Percentiles rank a stretch among this genome's conserved stretches.
Evolutionary conservation across 345 rosid genomes (phyloP).

Genomic region (Viola odorata): DNA sequence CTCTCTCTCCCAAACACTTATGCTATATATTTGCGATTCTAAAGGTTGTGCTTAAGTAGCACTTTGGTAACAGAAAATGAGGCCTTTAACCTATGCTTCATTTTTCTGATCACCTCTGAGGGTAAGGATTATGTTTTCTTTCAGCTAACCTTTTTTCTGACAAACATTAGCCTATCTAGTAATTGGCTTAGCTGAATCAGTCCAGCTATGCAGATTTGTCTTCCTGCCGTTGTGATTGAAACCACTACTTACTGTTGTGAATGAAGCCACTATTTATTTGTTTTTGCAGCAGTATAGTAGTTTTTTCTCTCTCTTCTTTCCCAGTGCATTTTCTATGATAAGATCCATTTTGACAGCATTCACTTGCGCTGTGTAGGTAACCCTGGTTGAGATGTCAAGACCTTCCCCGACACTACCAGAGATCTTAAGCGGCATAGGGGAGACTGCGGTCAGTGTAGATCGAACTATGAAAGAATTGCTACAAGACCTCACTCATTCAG

Average conservation of each 20-base stretch:
- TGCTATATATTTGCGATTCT: too few relatives aligned
- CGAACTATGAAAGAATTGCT: constrained; percentile 50
- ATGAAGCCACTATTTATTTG: background rate
- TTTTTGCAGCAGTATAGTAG: background rate
- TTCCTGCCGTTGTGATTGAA: background rate
- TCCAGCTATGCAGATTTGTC: background rate
- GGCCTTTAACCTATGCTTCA: too few relatives aligned
- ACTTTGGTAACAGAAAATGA: too few relatives aligned
- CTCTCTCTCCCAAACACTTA: too few relatives aligned
- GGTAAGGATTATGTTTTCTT: too few relatives aligned
- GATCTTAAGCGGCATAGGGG: constrained; percentile 63
- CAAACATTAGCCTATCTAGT: too few relatives aligned
- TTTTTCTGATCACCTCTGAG: too few relatives aligned
- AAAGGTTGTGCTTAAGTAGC: too few relatives aligned
- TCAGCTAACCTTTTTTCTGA: too few relatives aligned
- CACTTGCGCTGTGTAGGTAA: constrained; percentile 45
- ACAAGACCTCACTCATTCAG: constrained; percentile 46
- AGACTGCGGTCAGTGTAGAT: constrained; percentile 65
- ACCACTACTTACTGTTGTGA: background rate
- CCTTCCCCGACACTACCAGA: constrained; percentile 71
- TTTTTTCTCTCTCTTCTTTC: background rate
- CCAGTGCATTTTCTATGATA: background rate
- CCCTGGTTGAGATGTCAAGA: constrained; percentile 72
- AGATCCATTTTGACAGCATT: background rate
- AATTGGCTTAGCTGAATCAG: too few relatives aligned